phyloP scores from a whole-genome alignment of 208 protist genomes.

The Tritrichomonas musculus region DNA sequence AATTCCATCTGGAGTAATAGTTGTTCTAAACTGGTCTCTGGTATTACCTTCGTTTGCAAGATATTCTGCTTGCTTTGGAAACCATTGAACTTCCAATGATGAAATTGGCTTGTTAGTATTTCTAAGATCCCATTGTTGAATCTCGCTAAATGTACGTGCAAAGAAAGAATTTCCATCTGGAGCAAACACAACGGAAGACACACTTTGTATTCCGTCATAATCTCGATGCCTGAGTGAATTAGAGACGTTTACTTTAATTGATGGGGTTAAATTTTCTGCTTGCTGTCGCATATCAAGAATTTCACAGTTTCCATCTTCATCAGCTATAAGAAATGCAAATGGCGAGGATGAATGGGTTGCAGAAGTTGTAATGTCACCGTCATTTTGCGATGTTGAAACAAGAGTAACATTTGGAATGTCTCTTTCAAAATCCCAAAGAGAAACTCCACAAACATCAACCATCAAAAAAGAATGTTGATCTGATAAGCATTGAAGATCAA shows the following conservation, averaged over 20 bases:
- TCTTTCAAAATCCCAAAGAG: neutral
- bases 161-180: neutral
- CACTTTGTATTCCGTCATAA: neutral
- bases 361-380: neutral
- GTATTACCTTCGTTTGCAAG: neutral
- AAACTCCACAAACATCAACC: neutral
- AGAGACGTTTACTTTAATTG: neutral
- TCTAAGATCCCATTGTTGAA: neutral
- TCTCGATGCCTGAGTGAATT: neutral
- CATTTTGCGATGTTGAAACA: neutral
- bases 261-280: neutral
- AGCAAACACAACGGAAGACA: neutral
- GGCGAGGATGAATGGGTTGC: neutral
- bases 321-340: neutral
- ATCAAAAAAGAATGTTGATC: conserved; percentile 4
- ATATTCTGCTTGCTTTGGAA: neutral
- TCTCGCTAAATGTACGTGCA: neutral
- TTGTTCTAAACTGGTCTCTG: neutral
- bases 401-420: neutral
- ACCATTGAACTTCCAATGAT: neutral
- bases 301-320: neutral
- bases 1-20: neutral
- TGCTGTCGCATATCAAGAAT: conserved; percentile 10
- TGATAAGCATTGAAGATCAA: neutral
- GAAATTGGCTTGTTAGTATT: neutral